Conservation (phyloP, 768 basidiomycete genomes). For the Tubosaeta sp. region DNA sequence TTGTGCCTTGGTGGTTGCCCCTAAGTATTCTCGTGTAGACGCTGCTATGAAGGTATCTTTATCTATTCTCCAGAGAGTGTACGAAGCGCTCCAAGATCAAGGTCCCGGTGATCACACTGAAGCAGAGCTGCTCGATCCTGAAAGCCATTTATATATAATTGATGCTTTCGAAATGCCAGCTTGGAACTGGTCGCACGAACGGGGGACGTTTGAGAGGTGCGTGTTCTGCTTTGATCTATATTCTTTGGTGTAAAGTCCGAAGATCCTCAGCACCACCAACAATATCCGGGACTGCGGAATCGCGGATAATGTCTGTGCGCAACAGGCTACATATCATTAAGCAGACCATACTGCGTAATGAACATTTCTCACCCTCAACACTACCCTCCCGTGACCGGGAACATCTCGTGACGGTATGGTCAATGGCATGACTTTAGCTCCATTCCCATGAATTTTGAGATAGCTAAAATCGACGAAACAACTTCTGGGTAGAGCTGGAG, state of each 20-base stretch:
- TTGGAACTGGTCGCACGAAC: conserved; percentile 85
- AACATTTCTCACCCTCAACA: conserved; percentile 96
- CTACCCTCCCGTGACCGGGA: conserved; percentile 85
- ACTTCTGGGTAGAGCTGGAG: conserved; percentile 82
- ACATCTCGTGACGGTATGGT: conserved; percentile 78
- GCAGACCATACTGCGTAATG: conserved; percentile 90
- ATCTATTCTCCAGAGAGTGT: conserved; percentile 63
- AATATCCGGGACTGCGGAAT: conserved; percentile 80
- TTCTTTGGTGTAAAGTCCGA: conserved; percentile 10
- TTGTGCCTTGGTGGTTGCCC: neutral
- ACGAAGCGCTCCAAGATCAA: conserved; percentile 68
- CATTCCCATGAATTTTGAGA: conserved; percentile 15
- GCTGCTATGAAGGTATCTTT: conserved; percentile 80
- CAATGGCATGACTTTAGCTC: conserved; percentile 9
- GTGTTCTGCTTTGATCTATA: conserved; percentile 12
- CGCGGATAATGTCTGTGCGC: conserved; percentile 72
- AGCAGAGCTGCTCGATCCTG: conserved; percentile 69
- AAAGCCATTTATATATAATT: conserved; percentile 76
- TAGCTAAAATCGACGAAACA: conserved; percentile 96
- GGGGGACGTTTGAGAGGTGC: conserved; percentile 86
- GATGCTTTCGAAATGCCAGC: conserved; percentile 95
- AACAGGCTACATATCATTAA: conserved; percentile 88
- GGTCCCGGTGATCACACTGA: conserved; percentile 43
- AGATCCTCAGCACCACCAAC: conserved; percentile 52
- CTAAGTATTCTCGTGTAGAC: conserved; percentile 40